Evolutionary conservation across 2,329 filamentous ascomycete species (phyloP), one percentile per base, ranked within the genome.

Genomic region (Paracorniculantispora psalliotae): DNA sequence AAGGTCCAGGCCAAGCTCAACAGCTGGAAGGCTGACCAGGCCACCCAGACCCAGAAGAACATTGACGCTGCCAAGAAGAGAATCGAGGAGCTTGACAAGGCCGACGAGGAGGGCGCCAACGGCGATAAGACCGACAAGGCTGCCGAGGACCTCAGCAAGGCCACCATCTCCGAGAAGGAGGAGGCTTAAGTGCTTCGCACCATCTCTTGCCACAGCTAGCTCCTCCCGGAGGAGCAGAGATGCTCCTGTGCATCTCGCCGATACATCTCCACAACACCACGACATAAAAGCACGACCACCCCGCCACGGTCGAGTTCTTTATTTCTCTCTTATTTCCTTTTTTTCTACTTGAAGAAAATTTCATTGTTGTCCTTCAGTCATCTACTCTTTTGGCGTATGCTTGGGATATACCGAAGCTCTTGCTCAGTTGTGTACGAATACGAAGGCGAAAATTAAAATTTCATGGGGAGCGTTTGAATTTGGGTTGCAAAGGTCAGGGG

Each of bases 31-130:
- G 80, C 84, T 55, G 90, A 96, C 76, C 94, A 97, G 80, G 85
- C 88, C 60, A 81, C 84, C 64, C 91, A 97, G 82, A 99, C 94
- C 21, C 85, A 94, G 73, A 89, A 97, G 94, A 99, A 99, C 81
- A 88, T 97, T 62, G 90, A 91, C 64, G 96, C 97, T 77, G 94
- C 94, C 62, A 89, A 96, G 81, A 93, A 93, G 76, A 92, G 97
- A 75, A 96, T 99, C 63, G 91, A 92, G 72, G 87, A 87, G 66
- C 84, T 97, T 59, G 93, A 97, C 68, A 75, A 78, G 57, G 78
- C 75, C 62, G 80, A 80, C 63, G 75, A 75, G 63, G 80, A 77
- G 66, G 74, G 72, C 64, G 68, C 65, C 65, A 78, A 78, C 69
- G 79, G 72, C 62, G 78, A 81, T 63, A 78, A 77, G 62, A 80